Evolutionary conservation across 2,329 filamentous ascomycete species (phyloP), one percentile per base, ranked within the genome.

Genomic region (Pseudogymnoascus sp.): DNA sequence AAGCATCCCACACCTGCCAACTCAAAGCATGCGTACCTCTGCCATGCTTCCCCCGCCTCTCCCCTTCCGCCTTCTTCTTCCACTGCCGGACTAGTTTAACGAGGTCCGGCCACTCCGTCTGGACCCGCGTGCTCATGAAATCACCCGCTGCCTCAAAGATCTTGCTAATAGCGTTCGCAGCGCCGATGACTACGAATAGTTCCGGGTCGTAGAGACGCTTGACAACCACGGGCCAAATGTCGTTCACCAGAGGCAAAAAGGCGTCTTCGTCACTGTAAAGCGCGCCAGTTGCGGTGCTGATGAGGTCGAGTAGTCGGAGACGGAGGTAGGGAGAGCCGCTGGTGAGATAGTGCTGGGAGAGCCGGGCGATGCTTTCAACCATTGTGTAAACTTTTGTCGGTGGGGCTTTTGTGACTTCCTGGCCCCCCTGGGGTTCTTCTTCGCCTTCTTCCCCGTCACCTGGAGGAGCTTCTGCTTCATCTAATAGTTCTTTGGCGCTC

Each of bases 271-370:
- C 86, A 3, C 79, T 80, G 0, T 88, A 83, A 2, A 99, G 82
- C 0, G 89, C 81, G 0, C 87, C 83, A 4, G 88, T 82, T 2
- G 91, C 87, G 0, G 86, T 90, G 27, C 82, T 78, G 10, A 97
- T 82, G 5, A 97, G 84, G 13, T 85, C 82, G 8, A 99, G 83
- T 3, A 99, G 81, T 0, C 88, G 90, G 31, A 85, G 85, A 40
- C 93, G 87, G 7, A 99, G 81, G 9, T 85, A 83, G 0, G 92
- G 86, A 0, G 91, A 92, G 0, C 90, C 87, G 0, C 91, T 92
- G 5, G 93, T 92, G 9, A 99, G 82, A 73, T 97, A 94, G 72
- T 96, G 87, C 70, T 96, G 92, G 4, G 92, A 93, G 0, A 96
- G 84, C 58, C 84, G 83, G 25, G 92, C 85, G 62, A 99, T 94